Percentiles rank a stretch among this genome's conserved stretches.
phyloP scores from a whole-genome alignment of 1,284 basidiomycete genomes.

The Moesziomyces parantarcticus region DNA sequence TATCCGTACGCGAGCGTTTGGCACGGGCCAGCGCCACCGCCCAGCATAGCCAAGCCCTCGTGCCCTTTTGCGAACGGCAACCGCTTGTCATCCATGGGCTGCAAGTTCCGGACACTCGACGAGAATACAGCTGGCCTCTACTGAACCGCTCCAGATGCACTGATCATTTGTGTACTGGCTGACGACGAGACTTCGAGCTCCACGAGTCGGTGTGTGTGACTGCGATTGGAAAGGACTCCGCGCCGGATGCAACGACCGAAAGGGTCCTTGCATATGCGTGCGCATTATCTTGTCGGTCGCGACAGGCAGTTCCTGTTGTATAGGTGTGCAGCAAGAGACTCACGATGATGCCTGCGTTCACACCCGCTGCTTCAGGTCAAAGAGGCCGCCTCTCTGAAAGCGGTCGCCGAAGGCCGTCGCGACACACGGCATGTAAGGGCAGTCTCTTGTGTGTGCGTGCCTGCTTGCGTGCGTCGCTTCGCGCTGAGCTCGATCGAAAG shows the following conservation, averaged over 20 bases:
- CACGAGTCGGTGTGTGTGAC: background rate
- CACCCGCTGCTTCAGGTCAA: too few species aligned
- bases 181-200: background rate
- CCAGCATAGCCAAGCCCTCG: background rate
- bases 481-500: too few species aligned
- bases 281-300: background rate
- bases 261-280: background rate
- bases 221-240: too few species aligned
- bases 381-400: too few species aligned
- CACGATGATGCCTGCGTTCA: too few species aligned
- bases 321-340: background rate
- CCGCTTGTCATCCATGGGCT: background rate
- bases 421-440: too few species aligned
- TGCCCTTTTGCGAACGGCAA: background rate
- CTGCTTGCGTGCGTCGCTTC: too few species aligned
- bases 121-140: too few species aligned
- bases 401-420: too few species aligned
- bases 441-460: too few species aligned
- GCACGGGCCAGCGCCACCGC: constrained; percentile 7
- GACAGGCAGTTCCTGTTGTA: background rate
- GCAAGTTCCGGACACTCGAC: background rate
- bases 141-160: too few species aligned
- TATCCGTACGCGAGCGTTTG: background rate
- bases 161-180: too few species aligned
- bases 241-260: background rate